These are phyloP conservation scores for Rhodotorula toruloides DNA, from an alignment of 768 basidiomycete genomes.

Conservation along the genomic window DNA sequence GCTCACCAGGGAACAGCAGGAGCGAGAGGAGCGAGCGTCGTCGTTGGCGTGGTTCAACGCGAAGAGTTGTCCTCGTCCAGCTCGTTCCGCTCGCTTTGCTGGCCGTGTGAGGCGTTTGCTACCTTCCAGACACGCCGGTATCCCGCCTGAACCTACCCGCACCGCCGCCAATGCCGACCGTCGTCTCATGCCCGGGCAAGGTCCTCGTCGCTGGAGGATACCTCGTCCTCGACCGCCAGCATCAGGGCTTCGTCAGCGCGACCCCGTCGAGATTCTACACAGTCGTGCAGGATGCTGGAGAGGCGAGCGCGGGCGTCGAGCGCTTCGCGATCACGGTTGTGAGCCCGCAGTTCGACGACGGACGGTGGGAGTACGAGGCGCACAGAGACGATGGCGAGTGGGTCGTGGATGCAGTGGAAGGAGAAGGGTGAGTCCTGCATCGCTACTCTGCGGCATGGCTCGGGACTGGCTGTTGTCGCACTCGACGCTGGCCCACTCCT, in stretches of 20 bases:
- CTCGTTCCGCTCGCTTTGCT: too few relatives aligned
- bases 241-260: slow-evolving; percentile 80
- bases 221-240: slow-evolving; percentile 82
- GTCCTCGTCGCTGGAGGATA: slow-evolving; percentile 94
- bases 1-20: too few relatives aligned
- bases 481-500: neutral
- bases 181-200: slow-evolving; percentile 89
- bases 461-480: neutral
- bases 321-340: slow-evolving; percentile 60
- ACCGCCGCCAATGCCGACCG: slow-evolving; percentile 51
- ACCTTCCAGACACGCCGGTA: too few relatives aligned
- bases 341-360: slow-evolving; percentile 84
- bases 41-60: too few relatives aligned
- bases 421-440: slow-evolving; percentile 16
- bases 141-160: neutral
- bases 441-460: too few relatives aligned
- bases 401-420: neutral
- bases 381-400: slow-evolving; percentile 8
- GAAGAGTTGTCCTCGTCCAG: too few relatives aligned
- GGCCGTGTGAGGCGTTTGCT: too few relatives aligned
- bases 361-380: slow-evolving; percentile 46
- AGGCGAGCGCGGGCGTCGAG: slow-evolving; percentile 34
- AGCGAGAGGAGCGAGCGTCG: too few relatives aligned
- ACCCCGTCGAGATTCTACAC: slow-evolving; percentile 94
- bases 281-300: slow-evolving; percentile 51